phyloP scores from a whole-genome alignment of 768 basidiomycete genomes.

The Termitomyces sp. region DNA sequence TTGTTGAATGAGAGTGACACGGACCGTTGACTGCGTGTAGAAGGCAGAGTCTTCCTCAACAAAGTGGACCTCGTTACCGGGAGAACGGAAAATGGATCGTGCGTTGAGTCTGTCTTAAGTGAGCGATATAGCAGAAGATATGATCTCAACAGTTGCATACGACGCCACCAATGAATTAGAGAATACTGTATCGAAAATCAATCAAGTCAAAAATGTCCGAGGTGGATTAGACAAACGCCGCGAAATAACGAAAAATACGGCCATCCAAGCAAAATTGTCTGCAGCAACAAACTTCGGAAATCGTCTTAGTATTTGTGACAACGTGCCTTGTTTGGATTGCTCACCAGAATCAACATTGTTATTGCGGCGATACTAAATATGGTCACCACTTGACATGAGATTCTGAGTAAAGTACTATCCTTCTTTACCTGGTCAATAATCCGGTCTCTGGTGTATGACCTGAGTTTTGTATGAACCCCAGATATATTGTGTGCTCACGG shows the following conservation, averaged over 20 bases:
- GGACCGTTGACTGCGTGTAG: not conserved
- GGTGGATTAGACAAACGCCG: not conserved
- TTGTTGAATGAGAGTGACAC: not conserved
- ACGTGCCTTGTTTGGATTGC: not conserved
- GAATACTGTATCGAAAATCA: constrained; percentile 4
- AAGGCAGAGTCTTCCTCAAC: not conserved
- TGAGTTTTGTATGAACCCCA: not conserved
- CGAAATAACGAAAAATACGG: constrained; percentile 10
- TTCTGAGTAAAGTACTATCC: not conserved
- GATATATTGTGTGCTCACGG: constrained; percentile 1
- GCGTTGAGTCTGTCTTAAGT: constrained; percentile 8
- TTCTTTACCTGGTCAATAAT: constrained; percentile 7
- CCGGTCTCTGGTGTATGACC: constrained; percentile 5
- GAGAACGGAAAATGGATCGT: constrained; percentile 14
- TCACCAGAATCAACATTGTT: constrained; percentile 8
- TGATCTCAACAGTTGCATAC: not conserved
- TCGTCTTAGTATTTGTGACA: not conserved
- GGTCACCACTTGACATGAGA: not conserved
- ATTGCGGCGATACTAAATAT: constrained; percentile 2
- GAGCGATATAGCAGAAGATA: not conserved
- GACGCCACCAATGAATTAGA: constrained; percentile 12
- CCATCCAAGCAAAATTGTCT: constrained; percentile 8
- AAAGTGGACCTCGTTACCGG: constrained; percentile 10
- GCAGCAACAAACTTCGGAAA: not conserved
- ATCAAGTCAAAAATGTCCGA: not conserved